Conservation (phyloP, 1,284 basidiomycete genomes). For the Ganoderma meredithae region DNA sequence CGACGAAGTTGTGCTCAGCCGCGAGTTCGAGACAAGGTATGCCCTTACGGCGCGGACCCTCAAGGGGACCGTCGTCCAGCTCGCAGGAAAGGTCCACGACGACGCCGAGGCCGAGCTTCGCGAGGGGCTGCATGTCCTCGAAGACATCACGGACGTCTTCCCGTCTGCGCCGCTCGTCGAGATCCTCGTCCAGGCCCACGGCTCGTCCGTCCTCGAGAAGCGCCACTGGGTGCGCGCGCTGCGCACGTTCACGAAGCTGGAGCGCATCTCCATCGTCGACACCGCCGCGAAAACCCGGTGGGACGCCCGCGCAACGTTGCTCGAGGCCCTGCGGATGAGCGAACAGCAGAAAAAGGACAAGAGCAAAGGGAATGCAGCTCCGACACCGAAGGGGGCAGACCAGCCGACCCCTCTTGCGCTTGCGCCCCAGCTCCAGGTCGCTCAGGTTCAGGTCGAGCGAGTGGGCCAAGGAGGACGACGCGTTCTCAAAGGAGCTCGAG, state of each 20-base stretch:
- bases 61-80: neutral
- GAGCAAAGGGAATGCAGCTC: neutral
- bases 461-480: neutral
- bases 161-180: constrained; percentile 8
- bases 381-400: neutral
- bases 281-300: neutral
- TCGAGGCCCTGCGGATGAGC: constrained; percentile 12
- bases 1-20: neutral
- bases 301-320: constrained; percentile 12
- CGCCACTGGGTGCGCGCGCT: constrained; percentile 12
- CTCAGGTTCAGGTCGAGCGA: neutral
- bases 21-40: neutral
- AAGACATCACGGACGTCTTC: constrained; percentile 8
- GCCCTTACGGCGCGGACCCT: neutral
- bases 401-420: neutral
- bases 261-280: constrained; percentile 9
- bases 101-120: neutral
- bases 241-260: constrained; percentile 8
- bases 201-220: neutral
- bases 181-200: constrained; percentile 7
- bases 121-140: neutral
- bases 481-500: neutral
- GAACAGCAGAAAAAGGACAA: constrained; percentile 2
- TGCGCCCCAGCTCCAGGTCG: neutral
- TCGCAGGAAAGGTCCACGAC: neutral